These are phyloP conservation scores for Lactarius vividus DNA, from an alignment of 768 basidiomycete genomes.

Conservation along the genomic window DNA sequence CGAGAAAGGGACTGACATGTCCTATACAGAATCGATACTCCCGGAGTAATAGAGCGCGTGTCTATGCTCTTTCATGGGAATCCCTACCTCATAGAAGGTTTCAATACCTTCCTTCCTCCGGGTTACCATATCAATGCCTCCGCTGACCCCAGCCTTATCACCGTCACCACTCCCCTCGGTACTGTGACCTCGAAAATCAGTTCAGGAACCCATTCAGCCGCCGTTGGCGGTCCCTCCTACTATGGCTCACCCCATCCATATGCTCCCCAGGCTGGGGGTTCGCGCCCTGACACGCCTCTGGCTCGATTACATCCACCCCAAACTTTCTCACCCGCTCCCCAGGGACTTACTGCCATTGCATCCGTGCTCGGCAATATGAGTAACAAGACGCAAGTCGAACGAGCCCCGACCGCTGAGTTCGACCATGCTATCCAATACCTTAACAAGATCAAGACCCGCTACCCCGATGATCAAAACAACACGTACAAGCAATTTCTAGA, in stretches of 20 bases:
- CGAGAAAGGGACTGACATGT: slow-evolving; percentile 23
- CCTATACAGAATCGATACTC: slow-evolving; percentile 82
- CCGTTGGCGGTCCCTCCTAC: slow-evolving; percentile 35
- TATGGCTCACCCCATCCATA: slow-evolving; percentile 27
- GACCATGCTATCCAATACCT: slow-evolving; percentile 95
- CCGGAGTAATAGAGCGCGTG: slow-evolving; percentile 94
- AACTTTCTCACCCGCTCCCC: slow-evolving; percentile 44
- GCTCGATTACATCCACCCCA: slow-evolving; percentile 36
- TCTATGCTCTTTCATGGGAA: slow-evolving; percentile 91
- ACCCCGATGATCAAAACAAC: slow-evolving; percentile 83
- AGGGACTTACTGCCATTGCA: slow-evolving; percentile 22
- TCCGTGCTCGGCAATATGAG: slow-evolving; percentile 28
- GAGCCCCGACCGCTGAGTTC: slow-evolving; percentile 67
- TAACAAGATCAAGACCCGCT: slow-evolving; percentile 97
- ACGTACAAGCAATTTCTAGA: slow-evolving; percentile 84
- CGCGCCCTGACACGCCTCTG: slow-evolving; percentile 39
- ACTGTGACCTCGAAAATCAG: slow-evolving; percentile 65
- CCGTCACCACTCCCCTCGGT: slow-evolving; percentile 76
- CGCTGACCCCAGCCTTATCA: slow-evolving; percentile 70
- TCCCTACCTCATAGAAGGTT: slow-evolving; percentile 88
- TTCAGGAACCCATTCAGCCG: slow-evolving; percentile 35
- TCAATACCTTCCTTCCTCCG: slow-evolving; percentile 94
- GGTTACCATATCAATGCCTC: slow-evolving; percentile 93
- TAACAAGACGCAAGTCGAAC: slow-evolving; percentile 48
- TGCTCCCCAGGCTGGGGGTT: slow-evolving; percentile 38